A percentile compares a stretch with the other conserved stretches of the same genome.
Evolutionary conservation across 441 rosid genomes (phyloP).

Genomic region (Syzygium malaccense): DNA sequence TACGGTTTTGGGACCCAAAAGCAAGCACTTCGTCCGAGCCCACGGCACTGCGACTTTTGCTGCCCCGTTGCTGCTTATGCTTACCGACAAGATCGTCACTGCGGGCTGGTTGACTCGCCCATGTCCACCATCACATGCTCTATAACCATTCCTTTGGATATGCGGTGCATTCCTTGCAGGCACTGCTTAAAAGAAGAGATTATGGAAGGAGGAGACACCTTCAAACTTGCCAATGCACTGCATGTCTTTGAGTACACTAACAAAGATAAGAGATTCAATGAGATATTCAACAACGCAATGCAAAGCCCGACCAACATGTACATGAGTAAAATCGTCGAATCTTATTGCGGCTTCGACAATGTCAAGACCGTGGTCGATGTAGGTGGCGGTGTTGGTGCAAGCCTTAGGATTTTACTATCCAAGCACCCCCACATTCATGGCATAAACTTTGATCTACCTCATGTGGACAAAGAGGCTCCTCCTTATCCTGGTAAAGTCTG

Average conservation of each 20-base stretch:
- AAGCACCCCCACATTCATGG: constrained; percentile 4
- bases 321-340: neutral
- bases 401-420: neutral
- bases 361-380: constrained; percentile 6
- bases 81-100: neutral
- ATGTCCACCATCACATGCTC: neutral
- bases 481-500: neutral
- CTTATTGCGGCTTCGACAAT: neutral
- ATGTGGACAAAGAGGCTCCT: constrained; percentile 1
- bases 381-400: constrained; percentile 3
- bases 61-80: neutral
- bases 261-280: neutral
- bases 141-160: neutral
- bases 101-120: neutral
- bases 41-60: neutral
- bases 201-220: neutral
- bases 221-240: neutral
- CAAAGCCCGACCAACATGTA: neutral
- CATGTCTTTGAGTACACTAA: neutral
- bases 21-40: neutral
- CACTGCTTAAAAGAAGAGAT: constrained; percentile 6
- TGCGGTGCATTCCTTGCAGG: neutral
- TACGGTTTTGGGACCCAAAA: neutral
- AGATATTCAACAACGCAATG: constrained; percentile 3
- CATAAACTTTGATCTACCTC: constrained; percentile 15